phyloP scores from a whole-genome alignment of 495 filamentous ascomycete species.

The Platismatia glauca region DNA sequence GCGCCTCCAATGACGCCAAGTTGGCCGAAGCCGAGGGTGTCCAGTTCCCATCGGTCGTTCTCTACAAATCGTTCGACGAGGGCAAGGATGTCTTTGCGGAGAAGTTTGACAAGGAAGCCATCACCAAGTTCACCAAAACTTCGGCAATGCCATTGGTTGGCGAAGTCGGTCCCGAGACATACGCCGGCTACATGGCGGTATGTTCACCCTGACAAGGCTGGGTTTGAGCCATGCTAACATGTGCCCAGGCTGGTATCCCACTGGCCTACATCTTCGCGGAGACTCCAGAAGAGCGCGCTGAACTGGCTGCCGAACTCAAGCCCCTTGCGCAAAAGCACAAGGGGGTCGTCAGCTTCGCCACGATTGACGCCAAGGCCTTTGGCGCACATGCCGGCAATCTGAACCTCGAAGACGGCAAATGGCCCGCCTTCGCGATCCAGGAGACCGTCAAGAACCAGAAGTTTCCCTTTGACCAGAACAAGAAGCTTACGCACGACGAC shows the following conservation, averaged over 20 bases:
- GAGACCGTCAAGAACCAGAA: conserved; percentile 94
- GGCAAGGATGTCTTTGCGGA: conserved; percentile 79
- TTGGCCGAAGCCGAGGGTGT: conserved; percentile 87
- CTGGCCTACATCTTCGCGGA: conserved; percentile 98
- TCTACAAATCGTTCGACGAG: conserved; percentile 98
- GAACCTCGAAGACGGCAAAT: conserved; percentile 90
- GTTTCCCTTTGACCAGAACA: conserved; percentile 83
- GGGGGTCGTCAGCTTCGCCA: conserved; percentile 90
- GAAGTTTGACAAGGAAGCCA: conserved; percentile 64
- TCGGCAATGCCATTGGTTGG: conserved; percentile 86
- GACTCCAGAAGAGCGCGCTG: conserved; percentile 77
- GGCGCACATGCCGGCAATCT: conserved; percentile 94
- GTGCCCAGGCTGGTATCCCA: conserved; percentile 65
- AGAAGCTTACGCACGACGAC: conserved; percentile 65
- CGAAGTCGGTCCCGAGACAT: conserved; percentile 96
- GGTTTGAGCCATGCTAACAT: conserved; percentile 3
- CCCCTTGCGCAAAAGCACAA: conserved; percentile 51
- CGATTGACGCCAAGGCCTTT: conserved; percentile 91
- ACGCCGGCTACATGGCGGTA: conserved; percentile 88
- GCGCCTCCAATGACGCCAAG: conserved; percentile 67
- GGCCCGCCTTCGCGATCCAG: conserved; percentile 97
- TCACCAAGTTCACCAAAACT: conserved; percentile 74
- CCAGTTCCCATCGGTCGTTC: conserved; percentile 73
- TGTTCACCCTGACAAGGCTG: conserved; percentile 24
- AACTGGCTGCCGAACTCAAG: conserved; percentile 55